Evolutionary conservation across 2,329 filamentous ascomycete genomes (phyloP).

Genomic region (Colletotrichum phormii): DNA sequence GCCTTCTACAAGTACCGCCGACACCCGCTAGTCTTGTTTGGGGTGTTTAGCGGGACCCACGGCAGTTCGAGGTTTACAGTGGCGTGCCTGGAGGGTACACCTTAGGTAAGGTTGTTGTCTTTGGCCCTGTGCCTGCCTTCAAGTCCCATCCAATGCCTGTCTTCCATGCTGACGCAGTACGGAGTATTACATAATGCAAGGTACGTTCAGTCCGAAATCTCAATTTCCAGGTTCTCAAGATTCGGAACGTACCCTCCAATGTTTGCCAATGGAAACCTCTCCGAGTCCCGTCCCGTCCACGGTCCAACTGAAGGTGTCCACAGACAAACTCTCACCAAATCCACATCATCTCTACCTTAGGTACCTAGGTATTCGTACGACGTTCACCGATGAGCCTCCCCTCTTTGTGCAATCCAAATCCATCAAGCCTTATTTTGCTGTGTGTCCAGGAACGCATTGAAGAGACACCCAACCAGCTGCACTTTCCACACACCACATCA

Average conservation of each 20-base stretch:
- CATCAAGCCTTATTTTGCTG: neutral
- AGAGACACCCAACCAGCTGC: neutral
- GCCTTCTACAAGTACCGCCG: conserved; percentile 22
- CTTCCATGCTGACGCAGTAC: no score
- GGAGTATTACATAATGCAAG: no score
- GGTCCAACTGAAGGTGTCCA: neutral
- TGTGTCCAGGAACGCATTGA: neutral
- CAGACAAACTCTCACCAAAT: neutral
- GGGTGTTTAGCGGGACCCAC: conserved; percentile 21
- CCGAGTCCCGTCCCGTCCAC: neutral
- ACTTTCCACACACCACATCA: neutral
- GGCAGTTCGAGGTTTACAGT: conserved; percentile 17
- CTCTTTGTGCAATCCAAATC: neutral
- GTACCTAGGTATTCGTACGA: neutral
- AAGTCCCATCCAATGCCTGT: no score
- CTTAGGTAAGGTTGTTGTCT: neutral
- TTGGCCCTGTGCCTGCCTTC: neutral
- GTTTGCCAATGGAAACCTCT: neutral
- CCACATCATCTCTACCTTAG: neutral
- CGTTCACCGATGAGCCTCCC: neutral
- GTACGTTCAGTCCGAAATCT: neutral
- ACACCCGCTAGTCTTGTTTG: conserved; percentile 22
- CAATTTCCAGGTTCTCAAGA: neutral
- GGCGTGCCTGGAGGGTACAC: no score
- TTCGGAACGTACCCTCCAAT: conserved; percentile 1